Evolutionary conservation across 2,329 filamentous ascomycete species (phyloP).

Genomic region (Aspergillus candidus): DNA sequence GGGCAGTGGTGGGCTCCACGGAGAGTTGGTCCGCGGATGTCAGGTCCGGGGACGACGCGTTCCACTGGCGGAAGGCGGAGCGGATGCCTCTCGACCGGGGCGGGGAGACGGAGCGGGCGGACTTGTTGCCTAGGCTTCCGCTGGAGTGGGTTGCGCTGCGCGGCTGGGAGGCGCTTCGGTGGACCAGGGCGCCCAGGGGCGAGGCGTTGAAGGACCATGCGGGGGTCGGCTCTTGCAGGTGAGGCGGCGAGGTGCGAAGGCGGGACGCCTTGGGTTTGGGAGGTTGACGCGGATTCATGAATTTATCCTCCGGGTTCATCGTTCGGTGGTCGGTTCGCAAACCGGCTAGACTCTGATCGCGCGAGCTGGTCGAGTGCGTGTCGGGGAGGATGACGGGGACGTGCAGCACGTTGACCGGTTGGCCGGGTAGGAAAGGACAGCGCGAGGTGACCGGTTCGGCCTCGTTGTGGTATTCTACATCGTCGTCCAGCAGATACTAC

Average conservation of each 20-base stretch:
- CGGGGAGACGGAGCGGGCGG: slow-evolving; percentile 34
- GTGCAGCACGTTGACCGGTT: slow-evolving; percentile 76
- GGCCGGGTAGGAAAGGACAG: slow-evolving; percentile 83
- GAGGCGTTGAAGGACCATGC: slow-evolving; percentile 23
- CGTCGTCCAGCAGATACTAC: slow-evolving; percentile 77
- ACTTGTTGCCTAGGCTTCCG: slow-evolving; percentile 21
- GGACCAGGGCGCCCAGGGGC: slow-evolving; percentile 21
- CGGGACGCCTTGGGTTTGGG: slow-evolving; percentile 43
- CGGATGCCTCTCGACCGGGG: slow-evolving; percentile 32
- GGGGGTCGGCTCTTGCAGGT: slow-evolving; percentile 19
- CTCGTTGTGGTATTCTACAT: slow-evolving; percentile 69
- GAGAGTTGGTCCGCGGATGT: slow-evolving; percentile 7
- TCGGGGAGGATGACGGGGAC: slow-evolving; percentile 63
- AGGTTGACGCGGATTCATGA: slow-evolving; percentile 59
- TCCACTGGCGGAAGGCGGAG: slow-evolving; percentile 33
- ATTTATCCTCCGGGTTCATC: slow-evolving; percentile 73
- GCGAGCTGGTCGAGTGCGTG: slow-evolving; percentile 43
- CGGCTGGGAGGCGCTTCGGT: slow-evolving; percentile 32
- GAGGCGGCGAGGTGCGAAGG: slow-evolving; percentile 41
- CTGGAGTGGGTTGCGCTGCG: slow-evolving; percentile 19
- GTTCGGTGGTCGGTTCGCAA: slow-evolving; percentile 59
- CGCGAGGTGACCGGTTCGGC: slow-evolving; percentile 65
- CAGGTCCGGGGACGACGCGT: slow-evolving; percentile 19
- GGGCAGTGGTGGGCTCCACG: not conserved
- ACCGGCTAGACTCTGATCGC: slow-evolving; percentile 62